phyloP scores from a whole-genome alignment of 345 rosid genomes.

The Pistacia vera region DNA sequence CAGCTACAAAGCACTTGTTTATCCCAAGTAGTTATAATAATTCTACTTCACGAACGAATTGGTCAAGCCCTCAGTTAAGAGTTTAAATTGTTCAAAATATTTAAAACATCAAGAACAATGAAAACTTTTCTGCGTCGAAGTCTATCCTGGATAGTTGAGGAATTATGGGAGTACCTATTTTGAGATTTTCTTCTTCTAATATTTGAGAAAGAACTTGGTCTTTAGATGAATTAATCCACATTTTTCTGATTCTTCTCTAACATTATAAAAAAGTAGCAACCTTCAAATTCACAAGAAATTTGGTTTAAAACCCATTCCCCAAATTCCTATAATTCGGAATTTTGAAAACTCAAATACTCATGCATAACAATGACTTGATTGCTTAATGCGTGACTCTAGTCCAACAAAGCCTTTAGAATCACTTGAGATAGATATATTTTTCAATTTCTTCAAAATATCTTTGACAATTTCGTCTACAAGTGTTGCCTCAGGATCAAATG shows the following conservation, averaged over 20 bases:
- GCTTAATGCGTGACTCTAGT: not conserved
- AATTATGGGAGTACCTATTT: not conserved
- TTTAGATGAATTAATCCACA: not conserved
- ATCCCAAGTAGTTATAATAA: conserved; percentile 10
- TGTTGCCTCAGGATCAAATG: not conserved
- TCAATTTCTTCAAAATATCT: conserved; percentile 4
- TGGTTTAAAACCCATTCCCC: conserved; percentile 15
- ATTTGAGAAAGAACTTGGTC: not conserved
- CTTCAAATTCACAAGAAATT: not conserved
- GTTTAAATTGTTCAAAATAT: not conserved
- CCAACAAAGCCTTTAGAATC: not conserved
- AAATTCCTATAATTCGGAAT: not conserved
- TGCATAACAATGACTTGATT: not conserved
- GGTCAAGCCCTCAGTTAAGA: too few species aligned
- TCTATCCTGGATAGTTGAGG: too few species aligned
- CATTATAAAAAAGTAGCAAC: not conserved
- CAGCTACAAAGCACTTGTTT: not conserved
- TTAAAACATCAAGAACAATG: not conserved
- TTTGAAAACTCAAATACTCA: too few species aligned
- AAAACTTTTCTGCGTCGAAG: not conserved
- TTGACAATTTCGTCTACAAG: not conserved
- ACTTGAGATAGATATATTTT: not conserved
- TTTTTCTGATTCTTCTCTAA: not conserved
- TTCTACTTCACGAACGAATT: too few species aligned
- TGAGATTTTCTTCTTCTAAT: not conserved